Conservation (phyloP, 2,329 filamentous ascomycete genomes). For the Xylaria digitata region DNA sequence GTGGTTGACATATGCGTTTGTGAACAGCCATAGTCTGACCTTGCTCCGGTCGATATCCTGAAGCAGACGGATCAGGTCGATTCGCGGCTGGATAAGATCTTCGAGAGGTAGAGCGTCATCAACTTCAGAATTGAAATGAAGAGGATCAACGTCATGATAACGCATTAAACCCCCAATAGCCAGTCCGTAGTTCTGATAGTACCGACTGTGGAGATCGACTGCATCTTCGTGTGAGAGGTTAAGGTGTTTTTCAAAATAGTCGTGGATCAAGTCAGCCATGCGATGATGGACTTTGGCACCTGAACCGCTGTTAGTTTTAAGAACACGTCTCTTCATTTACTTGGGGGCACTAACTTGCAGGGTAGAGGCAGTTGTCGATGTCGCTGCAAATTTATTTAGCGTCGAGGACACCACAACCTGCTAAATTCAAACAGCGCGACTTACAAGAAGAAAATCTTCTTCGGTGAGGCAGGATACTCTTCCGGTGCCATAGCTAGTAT, state of each 20-base stretch:
- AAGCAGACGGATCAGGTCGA: constrained; percentile 25
- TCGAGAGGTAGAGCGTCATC: constrained; percentile 33
- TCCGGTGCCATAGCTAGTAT: constrained; percentile 23
- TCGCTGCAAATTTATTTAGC: constrained; percentile 25
- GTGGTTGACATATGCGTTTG: constrained; percentile 36
- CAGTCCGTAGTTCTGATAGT: constrained; percentile 33
- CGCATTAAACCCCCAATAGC: constrained; percentile 31
- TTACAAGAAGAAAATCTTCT: constrained; percentile 38
- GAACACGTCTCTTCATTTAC: background rate
- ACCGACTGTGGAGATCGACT: constrained; percentile 25
- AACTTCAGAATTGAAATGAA: constrained; percentile 35
- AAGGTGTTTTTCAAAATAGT: constrained; percentile 32
- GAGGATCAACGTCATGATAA: constrained; percentile 31
- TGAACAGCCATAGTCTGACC: constrained; percentile 35
- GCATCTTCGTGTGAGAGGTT: constrained; percentile 27
- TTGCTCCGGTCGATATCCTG: constrained; percentile 30
- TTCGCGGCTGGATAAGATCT: constrained; percentile 23
- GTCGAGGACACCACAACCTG: no score
- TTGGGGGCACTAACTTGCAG: constrained; percentile 25
- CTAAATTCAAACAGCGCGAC: background rate
- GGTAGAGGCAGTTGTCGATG: constrained; percentile 36
- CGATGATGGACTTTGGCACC: constrained; percentile 31
- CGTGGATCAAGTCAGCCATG: constrained; percentile 37
- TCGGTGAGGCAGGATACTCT: constrained; percentile 22
- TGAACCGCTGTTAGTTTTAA: constrained; percentile 8